Evolutionary conservation across 1,139 yeast species (phyloP), one percentile per base, ranked within the genome.

Genomic region (Pichiaceae sp.): DNA sequence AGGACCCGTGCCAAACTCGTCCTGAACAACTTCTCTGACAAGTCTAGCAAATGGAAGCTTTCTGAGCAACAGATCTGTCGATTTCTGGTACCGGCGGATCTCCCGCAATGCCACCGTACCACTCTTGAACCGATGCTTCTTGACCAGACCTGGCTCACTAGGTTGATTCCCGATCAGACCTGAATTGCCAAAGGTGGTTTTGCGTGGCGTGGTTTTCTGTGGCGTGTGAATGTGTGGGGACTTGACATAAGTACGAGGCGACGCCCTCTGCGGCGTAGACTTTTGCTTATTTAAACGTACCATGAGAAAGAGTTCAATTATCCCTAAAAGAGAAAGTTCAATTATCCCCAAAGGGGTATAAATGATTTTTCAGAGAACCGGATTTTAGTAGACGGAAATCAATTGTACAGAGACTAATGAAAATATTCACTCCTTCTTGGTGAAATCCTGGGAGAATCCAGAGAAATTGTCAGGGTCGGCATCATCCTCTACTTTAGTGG

Each of bases 21-120:
- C 78, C 37, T 75, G 76, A 1, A 94, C 84, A 2, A 89, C 82
- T 47, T 89, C 96, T 41, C 86, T 73, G 5, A 81, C 79, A 26
- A 87, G 65, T 43, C 96, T 67, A 2, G 96, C 93, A 68, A 89
- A 89, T n/a, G 97, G 97, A 33, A 89, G 69, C 52, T 86, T 86
- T 32, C 91, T 68, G 27, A 89, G 67, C 37, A 89, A 65, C 33
- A 89, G 63, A 43, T 84, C 94, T 0, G 95, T 82, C 23, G 79
- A 67, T 50, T 77, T 72, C 55, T 89, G 97, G 50, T 76, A 87
- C 50, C 69, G 72, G 41, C 93, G 65, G 30, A 89, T 85, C 52
- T 89, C 96, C 46, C 82, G 66, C 33, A 85, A 59, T 1, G 95
- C 95, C 30, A 65, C 63, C 0, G 83, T 77, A 9, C 95, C 94